phyloP scores from a whole-genome alignment of 2,329 filamentous ascomycete genomes.

The Trichoderma pleuroti region DNA sequence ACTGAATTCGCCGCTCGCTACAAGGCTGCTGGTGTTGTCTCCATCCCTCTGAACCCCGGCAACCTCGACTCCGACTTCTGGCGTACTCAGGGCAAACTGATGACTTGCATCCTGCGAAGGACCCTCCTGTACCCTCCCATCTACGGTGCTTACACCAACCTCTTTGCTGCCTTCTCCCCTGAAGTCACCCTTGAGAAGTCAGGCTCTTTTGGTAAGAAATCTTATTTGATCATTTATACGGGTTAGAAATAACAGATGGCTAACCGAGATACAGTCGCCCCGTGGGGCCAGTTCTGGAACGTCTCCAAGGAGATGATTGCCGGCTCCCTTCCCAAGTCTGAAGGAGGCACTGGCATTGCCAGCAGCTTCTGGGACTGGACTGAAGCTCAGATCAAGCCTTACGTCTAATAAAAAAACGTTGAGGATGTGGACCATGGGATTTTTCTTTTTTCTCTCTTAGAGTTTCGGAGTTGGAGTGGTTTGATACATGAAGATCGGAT shows the following conservation, averaged over 20 bases:
- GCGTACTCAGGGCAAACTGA: constrained; percentile 25
- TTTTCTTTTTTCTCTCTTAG: not conserved
- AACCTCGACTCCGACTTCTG: constrained; percentile 39
- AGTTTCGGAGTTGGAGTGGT: not conserved
- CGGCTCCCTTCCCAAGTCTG: not conserved
- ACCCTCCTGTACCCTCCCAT: constrained; percentile 6
- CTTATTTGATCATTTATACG: not conserved
- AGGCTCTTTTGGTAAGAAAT: constrained; percentile 5
- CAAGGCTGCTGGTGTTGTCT: constrained; percentile 30
- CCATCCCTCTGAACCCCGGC: constrained; percentile 37
- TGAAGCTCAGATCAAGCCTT: constrained; percentile 7
- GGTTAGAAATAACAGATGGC: not conserved
- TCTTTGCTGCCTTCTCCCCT: constrained; percentile 17
- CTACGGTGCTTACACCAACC: constrained; percentile 17
- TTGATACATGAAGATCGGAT: not conserved
- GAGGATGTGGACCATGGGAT: no score
- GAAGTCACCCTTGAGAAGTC: constrained; percentile 3
- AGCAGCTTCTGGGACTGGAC: constrained; percentile 15
- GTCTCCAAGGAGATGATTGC: constrained; percentile 4
- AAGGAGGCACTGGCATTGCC: constrained; percentile 8
- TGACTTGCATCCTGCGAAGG: not conserved
- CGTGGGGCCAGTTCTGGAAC: constrained; percentile 10
- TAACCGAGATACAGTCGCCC: constrained; percentile 3
- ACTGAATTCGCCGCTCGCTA: constrained; percentile 31
- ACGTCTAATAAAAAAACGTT: not conserved